These are phyloP conservation scores for Ascomycota sp. DNA, from an alignment of 2,329 filamentous ascomycete species.

Conservation along the genomic window DNA sequence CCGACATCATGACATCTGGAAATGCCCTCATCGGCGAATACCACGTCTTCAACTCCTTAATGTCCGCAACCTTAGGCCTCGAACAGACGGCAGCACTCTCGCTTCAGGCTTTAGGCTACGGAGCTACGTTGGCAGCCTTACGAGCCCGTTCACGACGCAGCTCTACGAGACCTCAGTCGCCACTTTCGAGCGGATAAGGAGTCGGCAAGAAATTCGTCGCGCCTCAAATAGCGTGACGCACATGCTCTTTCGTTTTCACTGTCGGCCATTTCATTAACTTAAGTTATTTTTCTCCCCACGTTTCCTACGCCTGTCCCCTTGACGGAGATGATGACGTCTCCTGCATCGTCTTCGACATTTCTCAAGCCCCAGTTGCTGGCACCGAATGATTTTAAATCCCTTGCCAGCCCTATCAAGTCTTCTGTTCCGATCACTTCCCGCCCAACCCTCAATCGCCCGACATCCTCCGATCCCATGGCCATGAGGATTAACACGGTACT, in stretches of 20 bases:
- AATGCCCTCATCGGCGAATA: conserved; percentile 33
- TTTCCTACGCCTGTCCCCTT: conserved; percentile 90
- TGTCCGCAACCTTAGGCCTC: conserved; percentile 23
- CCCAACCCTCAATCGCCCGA: conserved; percentile 67
- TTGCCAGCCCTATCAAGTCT: conserved; percentile 56
- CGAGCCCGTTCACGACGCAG: conserved; percentile 21
- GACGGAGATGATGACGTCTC: conserved; percentile 69
- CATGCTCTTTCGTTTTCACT: too few species aligned
- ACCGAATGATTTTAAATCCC: conserved; percentile 77
- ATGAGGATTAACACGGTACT: conserved; percentile 68
- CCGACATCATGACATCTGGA: conserved; percentile 31
- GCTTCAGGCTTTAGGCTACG: conserved; percentile 32
- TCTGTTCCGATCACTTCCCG: conserved; percentile 66
- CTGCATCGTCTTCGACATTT: conserved; percentile 46
- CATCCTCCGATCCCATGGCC: conserved; percentile 96
- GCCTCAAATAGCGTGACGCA: too few species aligned
- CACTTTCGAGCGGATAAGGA: not conserved
- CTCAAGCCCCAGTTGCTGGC: conserved; percentile 79
- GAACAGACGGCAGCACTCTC: conserved; percentile 28
- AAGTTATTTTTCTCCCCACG: conserved; percentile 72
- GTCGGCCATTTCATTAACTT: conserved; percentile 6
- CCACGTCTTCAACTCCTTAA: conserved; percentile 28
- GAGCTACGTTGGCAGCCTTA: conserved; percentile 30
- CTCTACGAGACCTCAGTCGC: conserved; percentile 7
- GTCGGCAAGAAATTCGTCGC: too few species aligned